Evolutionary conservation across 495 filamentous ascomycete genomes (phyloP).

Genomic region (Lasiosphaeriaceae sp.): DNA sequence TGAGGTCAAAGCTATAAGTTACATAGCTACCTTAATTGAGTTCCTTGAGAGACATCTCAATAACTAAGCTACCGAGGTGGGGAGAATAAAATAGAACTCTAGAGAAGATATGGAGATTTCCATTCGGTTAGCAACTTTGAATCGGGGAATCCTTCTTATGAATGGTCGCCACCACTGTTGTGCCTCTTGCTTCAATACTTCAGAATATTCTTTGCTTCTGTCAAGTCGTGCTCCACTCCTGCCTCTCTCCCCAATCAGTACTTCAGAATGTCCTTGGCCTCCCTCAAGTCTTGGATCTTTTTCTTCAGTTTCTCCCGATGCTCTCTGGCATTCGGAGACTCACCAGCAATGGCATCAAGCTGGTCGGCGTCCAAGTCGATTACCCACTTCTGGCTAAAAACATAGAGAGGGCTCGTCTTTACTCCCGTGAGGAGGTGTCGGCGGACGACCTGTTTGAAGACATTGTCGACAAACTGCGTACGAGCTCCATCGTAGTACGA

Average conservation of each 20-base stretch:
- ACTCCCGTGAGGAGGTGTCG: conserved; percentile 31
- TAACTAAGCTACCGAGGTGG: too few species aligned
- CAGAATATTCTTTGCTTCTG: too few species aligned
- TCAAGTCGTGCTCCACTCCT: too few species aligned
- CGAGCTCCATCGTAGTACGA: conserved; percentile 59
- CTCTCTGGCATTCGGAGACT: conserved; percentile 22
- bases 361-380: conserved; percentile 25
- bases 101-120: too few species aligned
- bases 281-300: conserved; percentile 26
- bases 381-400: conserved; percentile 34
- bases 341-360: conserved; percentile 33
- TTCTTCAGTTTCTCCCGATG: conserved; percentile 19
- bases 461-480: conserved; percentile 55
- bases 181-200: too few species aligned
- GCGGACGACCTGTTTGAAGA: conserved; percentile 39
- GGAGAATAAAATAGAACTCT: too few species aligned
- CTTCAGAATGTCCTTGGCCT: conserved; percentile 25
- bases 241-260: neutral
- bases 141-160: too few species aligned
- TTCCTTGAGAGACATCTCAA: too few species aligned
- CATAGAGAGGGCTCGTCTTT: conserved; percentile 24
- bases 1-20: too few species aligned
- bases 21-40: too few species aligned
- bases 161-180: too few species aligned
- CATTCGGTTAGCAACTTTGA: too few species aligned